Conservation (phyloP, 75 land plant genomes). For the Pseudotsuga menziesii region DNA sequence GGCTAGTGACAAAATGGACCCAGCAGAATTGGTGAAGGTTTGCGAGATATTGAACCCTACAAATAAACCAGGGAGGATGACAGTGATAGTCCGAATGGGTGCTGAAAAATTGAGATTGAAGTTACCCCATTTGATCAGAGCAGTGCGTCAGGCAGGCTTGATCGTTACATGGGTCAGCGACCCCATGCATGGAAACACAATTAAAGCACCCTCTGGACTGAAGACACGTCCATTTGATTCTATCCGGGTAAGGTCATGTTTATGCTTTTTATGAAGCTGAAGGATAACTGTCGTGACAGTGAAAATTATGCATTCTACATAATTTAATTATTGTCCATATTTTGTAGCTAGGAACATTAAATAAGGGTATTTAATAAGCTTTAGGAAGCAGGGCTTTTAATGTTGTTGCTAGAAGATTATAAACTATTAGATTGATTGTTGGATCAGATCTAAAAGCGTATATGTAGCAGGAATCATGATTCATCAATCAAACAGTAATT, state of each 20-base stretch:
- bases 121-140: constrained; percentile 67
- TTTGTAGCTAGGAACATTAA: too few relatives aligned
- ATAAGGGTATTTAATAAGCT: too few relatives aligned
- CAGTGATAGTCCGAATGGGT: constrained; percentile 64
- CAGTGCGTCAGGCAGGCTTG: constrained; percentile 66
- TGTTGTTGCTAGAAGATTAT: too few relatives aligned
- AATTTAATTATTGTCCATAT: too few relatives aligned
- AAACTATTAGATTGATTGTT: too few relatives aligned
- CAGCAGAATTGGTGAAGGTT: constrained; percentile 64
- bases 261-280: too few relatives aligned
- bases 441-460: too few relatives aligned
- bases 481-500: too few relatives aligned
- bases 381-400: too few relatives aligned
- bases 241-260: constrained; percentile 38
- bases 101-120: constrained; percentile 65
- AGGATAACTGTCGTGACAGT: too few relatives aligned
- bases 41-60: constrained; percentile 64
- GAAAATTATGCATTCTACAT: too few relatives aligned
- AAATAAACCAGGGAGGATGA: constrained; percentile 83
- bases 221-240: constrained; percentile 73
- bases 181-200: constrained; percentile 91
- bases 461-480: too few relatives aligned
- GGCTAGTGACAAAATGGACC: constrained; percentile 89
- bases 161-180: constrained; percentile 89
- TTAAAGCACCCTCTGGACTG: constrained; percentile 64